Base-by-base conservation (phyloP, 2,329 filamentous ascomycete species). In the Mycosphaerella sp. region DNA sequence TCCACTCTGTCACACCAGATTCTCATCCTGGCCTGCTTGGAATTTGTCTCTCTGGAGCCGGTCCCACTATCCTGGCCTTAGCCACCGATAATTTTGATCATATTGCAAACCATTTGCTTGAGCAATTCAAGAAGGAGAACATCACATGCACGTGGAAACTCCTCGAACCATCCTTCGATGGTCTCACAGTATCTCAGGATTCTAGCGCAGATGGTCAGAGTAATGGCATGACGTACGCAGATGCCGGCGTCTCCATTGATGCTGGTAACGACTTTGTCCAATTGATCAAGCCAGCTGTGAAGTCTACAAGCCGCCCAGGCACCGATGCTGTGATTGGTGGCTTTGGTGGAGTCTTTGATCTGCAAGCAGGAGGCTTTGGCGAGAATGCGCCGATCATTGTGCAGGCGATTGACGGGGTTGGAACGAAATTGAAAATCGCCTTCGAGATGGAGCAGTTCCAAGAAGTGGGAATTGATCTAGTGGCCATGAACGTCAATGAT, bases 401-500 rank as follows among this genome's bases (percentile, higher is more conserved):
- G n/a, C 87, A 87, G 49, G 90, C 89, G 54, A 97, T 96, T 58
- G 93, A 98, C 66, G 93, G 93, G 46, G 89, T 97, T 34, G 93
- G 91, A 53, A 97, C 91, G 43, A 97, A 97, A 75, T 84, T 97
- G 62, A 94, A 94, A 78, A 88, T 98, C 64, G 93, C 93, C 0
- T 91, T 96, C 68, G 81, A 83, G 10, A 87, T 94, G 74, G 79
- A 83, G 62, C 89, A 94, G 72, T 93, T 96, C 71, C 84, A 91
- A 70, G 95, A 90, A 2, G 91, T 98, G 9, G 93, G 93, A 54
- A 89, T 98, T 62, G 93, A 98, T 68, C 80, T 98, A 32, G 93
- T 98, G 3, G 93, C 93, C 60, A 97, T 97, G 91, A 97, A 96
- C 70, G 93, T 97, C 67, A 98, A 98, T 70, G 93, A 98, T 66